Base-by-base conservation (phyloP, 768 basidiomycete species). In the Daedaleopsis nitida region DNA sequence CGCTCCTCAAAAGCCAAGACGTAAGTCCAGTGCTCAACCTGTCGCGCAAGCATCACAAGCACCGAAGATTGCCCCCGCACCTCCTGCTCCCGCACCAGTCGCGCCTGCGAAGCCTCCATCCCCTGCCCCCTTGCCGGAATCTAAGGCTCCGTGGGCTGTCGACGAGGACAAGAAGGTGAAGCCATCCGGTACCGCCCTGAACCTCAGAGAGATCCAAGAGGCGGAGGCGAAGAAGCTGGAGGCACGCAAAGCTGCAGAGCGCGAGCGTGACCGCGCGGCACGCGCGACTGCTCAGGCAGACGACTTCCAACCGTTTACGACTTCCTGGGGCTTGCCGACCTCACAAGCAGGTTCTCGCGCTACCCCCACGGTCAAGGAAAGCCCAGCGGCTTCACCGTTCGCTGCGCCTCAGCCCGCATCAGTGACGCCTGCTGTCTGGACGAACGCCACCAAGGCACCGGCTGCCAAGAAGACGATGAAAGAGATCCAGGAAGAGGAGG, bases 401-500 rank as follows among this genome's bases (percentile, higher is more conserved):
- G 68, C 73, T 34, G 64, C 71, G 7, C 59, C 71, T 38, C n/a
- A 52, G 2, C 24, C 62, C 3, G 39, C 68, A 0, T 60, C 74
- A 3, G 34, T 72, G 2, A 57, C 68, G 12, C 48, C 74, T 0
- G 61, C 71, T 3, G 93, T 92, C 19, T 96, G 94, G 93, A 89
- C 87, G 11, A 86, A 81, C 67, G 76, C 83, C 16, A 76, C 75
- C 24, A 87, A 86, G 69, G 73, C 81, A 8, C 76, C 77, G 11
- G 71, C 78, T 3, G 72, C 82, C 8, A 96, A 94, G 80, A 97
- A 94, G 81, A 92, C 92, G 1, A 89, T 99, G 88, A 98, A 96
- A 79, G 95, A 99, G 78, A 99, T 99, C 43, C 93, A 96, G 70
- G 96, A 98, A 74, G 97, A 99, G 68, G 97, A 99, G 70, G 94